These are phyloP conservation scores for Lactifluus piperatus DNA, from an alignment of 768 basidiomycete species.

Conservation along the genomic window DNA sequence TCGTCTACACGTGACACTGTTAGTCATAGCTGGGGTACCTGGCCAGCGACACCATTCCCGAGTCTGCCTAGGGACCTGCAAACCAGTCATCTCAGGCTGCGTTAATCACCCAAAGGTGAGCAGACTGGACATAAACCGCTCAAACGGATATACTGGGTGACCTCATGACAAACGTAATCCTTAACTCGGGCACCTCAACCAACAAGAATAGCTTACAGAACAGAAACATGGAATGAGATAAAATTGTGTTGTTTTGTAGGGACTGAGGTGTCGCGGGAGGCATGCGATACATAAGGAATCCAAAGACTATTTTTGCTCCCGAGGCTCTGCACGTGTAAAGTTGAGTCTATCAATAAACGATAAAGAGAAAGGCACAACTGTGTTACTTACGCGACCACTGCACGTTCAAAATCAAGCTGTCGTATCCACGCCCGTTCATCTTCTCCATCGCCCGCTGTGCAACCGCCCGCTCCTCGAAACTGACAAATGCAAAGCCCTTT, in stretches of 20 bases:
- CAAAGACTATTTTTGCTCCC: constrained; percentile 26
- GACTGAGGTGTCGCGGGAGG: neutral
- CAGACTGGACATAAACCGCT: too few species aligned
- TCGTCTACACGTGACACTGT: neutral
- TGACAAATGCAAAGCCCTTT: constrained; percentile 96
- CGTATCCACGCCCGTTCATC: constrained; percentile 86
- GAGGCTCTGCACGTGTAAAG: constrained; percentile 26
- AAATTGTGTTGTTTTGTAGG: neutral
- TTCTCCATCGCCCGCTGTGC: constrained; percentile 90
- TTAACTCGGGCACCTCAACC: neutral
- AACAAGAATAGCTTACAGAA: neutral
- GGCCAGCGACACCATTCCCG: too few species aligned
- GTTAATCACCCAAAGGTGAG: too few species aligned
- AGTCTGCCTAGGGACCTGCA: too few species aligned
- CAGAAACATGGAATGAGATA: neutral
- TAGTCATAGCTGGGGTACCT: too few species aligned
- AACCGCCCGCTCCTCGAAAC: constrained; percentile 72
- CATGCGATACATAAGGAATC: neutral
- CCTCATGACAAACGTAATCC: neutral
- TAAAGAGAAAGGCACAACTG: neutral
- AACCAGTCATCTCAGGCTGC: too few species aligned
- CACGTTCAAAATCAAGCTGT: constrained; percentile 74
- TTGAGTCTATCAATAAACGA: neutral
- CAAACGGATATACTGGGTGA: neutral
- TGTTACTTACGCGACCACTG: constrained; percentile 53